Evolutionary conservation across 768 basidiomycete genomes (phyloP).

Genomic region (Amanita pallidorosea): DNA sequence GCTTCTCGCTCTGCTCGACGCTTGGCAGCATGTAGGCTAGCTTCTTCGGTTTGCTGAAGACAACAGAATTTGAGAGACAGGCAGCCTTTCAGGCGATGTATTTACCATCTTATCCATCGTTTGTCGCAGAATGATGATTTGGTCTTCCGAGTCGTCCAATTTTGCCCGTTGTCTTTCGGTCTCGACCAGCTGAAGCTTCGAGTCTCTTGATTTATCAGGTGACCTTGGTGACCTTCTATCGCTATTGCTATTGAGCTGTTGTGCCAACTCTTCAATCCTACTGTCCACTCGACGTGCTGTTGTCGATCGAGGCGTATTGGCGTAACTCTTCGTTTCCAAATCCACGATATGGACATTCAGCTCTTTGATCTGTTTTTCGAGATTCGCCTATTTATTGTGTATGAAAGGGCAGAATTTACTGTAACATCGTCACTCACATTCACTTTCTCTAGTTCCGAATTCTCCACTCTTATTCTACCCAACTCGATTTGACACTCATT

Average conservation of each 20-base stretch:
- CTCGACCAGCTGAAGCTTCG: slow-evolving; percentile 35
- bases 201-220: slow-evolving; percentile 29
- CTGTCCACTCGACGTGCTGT: slow-evolving; percentile 52
- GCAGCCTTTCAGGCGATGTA: slow-evolving; percentile 4
- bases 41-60: slow-evolving; percentile 58
- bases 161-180: slow-evolving; percentile 49
- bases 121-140: slow-evolving; percentile 45
- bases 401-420: neutral
- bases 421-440: slow-evolving; percentile 38
- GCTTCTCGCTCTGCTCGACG: slow-evolving; percentile 72
- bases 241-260: slow-evolving; percentile 39
- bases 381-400: slow-evolving; percentile 41
- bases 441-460: slow-evolving; percentile 65
- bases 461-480: slow-evolving; percentile 68
- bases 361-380: slow-evolving; percentile 83
- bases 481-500: slow-evolving; percentile 70
- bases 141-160: slow-evolving; percentile 65
- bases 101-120: slow-evolving; percentile 51
- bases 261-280: slow-evolving; percentile 64
- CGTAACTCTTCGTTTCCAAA: slow-evolving; percentile 68
- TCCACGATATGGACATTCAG: slow-evolving; percentile 76
- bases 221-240: slow-evolving; percentile 29
- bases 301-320: slow-evolving; percentile 49
- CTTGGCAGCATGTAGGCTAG: slow-evolving; percentile 56
- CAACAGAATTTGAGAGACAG: slow-evolving; percentile 3